These are phyloP conservation scores for Massariosphaeria phaeospora DNA, from an alignment of 495 filamentous ascomycete genomes.

Conservation along the genomic window DNA sequence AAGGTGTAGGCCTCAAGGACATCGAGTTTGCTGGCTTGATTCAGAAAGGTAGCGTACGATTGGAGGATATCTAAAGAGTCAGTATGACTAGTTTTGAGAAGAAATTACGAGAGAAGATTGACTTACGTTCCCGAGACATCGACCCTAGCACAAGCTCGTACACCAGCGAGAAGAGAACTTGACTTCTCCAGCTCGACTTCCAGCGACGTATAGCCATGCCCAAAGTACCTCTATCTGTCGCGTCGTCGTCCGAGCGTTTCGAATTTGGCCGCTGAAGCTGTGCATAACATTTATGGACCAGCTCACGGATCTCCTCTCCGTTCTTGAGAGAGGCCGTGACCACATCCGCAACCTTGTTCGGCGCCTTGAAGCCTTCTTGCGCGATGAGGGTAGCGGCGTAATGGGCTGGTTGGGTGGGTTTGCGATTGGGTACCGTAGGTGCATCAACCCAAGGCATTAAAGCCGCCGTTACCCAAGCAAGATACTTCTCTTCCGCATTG, in stretches of 20 bases:
- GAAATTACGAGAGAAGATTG: too few species aligned
- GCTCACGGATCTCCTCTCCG: slow-evolving; percentile 52
- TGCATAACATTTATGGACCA: slow-evolving; percentile 50
- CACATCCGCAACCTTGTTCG: slow-evolving; percentile 64
- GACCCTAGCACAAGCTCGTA: slow-evolving; percentile 47
- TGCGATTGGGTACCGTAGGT: slow-evolving; percentile 42
- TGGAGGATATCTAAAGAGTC: slow-evolving; percentile 40
- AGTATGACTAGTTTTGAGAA: not conserved
- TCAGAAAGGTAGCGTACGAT: slow-evolving; percentile 52
- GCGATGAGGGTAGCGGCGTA: slow-evolving; percentile 51
- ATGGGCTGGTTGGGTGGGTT: slow-evolving; percentile 47
- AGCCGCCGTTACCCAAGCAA: slow-evolving; percentile 71
- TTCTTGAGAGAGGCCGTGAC: slow-evolving; percentile 60
- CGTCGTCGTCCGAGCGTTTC: slow-evolving; percentile 30
- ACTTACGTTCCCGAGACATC: slow-evolving; percentile 30
- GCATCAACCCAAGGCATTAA: slow-evolving; percentile 70
- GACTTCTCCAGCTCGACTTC: slow-evolving; percentile 67
- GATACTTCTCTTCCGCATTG: slow-evolving; percentile 55
- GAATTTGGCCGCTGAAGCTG: slow-evolving; percentile 29
- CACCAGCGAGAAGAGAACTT: slow-evolving; percentile 65
- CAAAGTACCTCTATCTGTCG: slow-evolving; percentile 48
- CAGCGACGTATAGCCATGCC: slow-evolving; percentile 77
- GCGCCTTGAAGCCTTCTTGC: slow-evolving; percentile 72
- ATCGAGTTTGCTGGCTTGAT: slow-evolving; percentile 46
- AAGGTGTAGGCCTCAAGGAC: slow-evolving; percentile 44